Conservation (phyloP, 768 basidiomycete species). For the Epithele typhae region DNA sequence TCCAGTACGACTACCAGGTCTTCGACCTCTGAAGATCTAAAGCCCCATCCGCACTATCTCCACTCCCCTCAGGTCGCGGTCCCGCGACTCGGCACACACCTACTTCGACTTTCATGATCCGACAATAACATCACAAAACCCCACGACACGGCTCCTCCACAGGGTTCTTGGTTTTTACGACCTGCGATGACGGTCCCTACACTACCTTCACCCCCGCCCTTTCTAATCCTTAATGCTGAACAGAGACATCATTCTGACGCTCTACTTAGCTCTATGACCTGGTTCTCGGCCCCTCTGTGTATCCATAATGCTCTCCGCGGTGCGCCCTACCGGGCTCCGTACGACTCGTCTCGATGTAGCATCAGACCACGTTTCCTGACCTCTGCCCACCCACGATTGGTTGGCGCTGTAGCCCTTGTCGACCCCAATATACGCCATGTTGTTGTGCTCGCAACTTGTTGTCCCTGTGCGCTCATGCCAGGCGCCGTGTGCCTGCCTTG, state of each 20-base stretch:
- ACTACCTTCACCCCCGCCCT: conserved; percentile 7
- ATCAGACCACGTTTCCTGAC: conserved; percentile 4
- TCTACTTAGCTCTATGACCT: too few relatives aligned
- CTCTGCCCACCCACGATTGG: not conserved
- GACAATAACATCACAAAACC: too few relatives aligned
- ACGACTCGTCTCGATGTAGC: conserved; percentile 12
- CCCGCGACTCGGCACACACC: not conserved
- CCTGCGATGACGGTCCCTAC: not conserved
- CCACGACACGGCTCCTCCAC: too few relatives aligned
- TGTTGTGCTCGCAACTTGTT: conserved; percentile 2
- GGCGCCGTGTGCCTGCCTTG: not conserved
- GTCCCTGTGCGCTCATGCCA: too few relatives aligned
- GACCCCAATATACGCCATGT: conserved; percentile 5
- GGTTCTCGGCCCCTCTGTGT: conserved; percentile 1
- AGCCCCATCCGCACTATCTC: not conserved
- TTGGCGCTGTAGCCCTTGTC: conserved; percentile 7
- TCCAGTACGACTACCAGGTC: conserved; percentile 71
- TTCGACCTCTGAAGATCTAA: conserved; percentile 27
- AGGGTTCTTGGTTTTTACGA: too few relatives aligned
- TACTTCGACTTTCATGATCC: too few relatives aligned
- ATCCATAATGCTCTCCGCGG: conserved; percentile 10
- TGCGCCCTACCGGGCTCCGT: too few relatives aligned
- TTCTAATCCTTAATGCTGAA: not conserved
- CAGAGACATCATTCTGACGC: too few relatives aligned
- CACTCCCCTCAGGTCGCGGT: not conserved